A percentile compares a stretch with the other conserved stretches of the same genome.
phyloP scores from a whole-genome alignment of 1,139 yeast species.

The Zygoascus sp. region DNA sequence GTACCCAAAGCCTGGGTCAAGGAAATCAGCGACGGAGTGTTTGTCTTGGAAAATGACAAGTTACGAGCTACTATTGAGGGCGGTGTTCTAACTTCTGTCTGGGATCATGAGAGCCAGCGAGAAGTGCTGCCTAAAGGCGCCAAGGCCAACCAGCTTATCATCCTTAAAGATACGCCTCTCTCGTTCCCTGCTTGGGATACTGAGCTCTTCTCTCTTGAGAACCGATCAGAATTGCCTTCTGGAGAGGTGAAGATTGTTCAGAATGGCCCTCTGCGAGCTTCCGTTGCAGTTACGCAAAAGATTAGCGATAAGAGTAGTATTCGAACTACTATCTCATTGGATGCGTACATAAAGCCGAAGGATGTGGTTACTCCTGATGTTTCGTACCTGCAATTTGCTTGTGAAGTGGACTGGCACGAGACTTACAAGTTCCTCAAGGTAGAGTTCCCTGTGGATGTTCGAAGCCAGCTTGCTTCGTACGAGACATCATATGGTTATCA shows the following conservation, averaged over 20 bases:
- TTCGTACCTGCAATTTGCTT: slow-evolving; percentile 49
- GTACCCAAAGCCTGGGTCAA: slow-evolving; percentile 30
- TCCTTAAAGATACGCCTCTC: slow-evolving; percentile 86
- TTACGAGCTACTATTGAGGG: slow-evolving; percentile 55
- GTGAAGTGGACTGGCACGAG: slow-evolving; percentile 83
- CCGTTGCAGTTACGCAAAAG: slow-evolving; percentile 53
- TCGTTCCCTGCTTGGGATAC: slow-evolving; percentile 98
- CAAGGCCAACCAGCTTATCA: slow-evolving; percentile 66
- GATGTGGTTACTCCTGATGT: slow-evolving; percentile 32
- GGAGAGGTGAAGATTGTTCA: slow-evolving; percentile 46
- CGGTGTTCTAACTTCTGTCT: slow-evolving; percentile 66
- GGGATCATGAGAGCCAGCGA: slow-evolving; percentile 55
- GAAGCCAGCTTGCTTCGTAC: slow-evolving; percentile 70
- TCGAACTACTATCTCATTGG: slow-evolving; percentile 65
- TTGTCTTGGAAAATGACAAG: slow-evolving; percentile 54
- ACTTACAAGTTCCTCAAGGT: slow-evolving; percentile 84
- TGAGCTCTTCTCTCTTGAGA: slow-evolving; percentile 76
- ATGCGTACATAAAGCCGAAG: slow-evolving; percentile 44
- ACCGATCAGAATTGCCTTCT: slow-evolving; percentile 49
- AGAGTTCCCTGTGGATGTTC: slow-evolving; percentile 85
- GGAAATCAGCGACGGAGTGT: slow-evolving; percentile 41
- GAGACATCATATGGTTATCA: slow-evolving; percentile 94
- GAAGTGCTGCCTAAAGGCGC: slow-evolving; percentile 65
- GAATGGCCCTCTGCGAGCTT: slow-evolving; percentile 55
- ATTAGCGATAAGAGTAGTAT: slow-evolving; percentile 57